A percentile compares a stretch with the other conserved stretches of the same genome.
Evolutionary conservation across 345 rosid genomes (phyloP).

Genomic region (Citrus mangshanensis): DNA sequence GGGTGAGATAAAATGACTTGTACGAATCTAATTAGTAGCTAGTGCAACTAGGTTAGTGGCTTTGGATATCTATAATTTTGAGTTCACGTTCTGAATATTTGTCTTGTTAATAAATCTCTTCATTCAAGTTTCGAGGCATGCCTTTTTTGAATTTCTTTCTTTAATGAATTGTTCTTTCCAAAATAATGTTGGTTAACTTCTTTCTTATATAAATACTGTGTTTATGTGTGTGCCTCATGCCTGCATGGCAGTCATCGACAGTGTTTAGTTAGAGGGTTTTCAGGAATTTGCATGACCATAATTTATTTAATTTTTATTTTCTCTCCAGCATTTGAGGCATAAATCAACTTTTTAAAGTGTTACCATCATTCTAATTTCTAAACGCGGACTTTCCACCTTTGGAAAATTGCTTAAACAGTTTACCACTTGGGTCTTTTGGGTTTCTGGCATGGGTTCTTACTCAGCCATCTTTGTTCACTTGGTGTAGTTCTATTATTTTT

Average conservation of each 20-base stretch:
- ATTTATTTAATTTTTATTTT: neutral
- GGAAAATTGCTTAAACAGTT: neutral
- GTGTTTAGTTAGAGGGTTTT: neutral
- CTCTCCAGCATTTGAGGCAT: neutral
- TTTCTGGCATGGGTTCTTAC: neutral
- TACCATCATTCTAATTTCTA: neutral
- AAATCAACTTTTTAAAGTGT: neutral
- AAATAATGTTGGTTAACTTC: neutral
- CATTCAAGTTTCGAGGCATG: conserved; percentile 8
- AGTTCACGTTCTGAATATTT: conserved; percentile 16
- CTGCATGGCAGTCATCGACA: neutral
- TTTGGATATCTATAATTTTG: conserved; percentile 14
- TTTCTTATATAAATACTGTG: neutral
- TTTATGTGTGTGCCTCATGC: neutral
- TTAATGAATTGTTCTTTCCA: neutral
- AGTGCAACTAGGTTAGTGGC: conserved; percentile 18
- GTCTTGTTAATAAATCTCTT: conserved; percentile 19
- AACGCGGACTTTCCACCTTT: neutral
- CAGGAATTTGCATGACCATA: no score
- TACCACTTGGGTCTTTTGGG: neutral
- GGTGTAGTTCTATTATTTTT: neutral
- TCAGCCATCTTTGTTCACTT: neutral
- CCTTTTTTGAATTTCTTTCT: conserved; percentile 3
- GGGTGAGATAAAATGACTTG: conserved; percentile 17
- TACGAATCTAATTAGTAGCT: conserved; percentile 19